phyloP scores from a whole-genome alignment of 140 eudicot genomes.

The Anethum foeniculum region DNA sequence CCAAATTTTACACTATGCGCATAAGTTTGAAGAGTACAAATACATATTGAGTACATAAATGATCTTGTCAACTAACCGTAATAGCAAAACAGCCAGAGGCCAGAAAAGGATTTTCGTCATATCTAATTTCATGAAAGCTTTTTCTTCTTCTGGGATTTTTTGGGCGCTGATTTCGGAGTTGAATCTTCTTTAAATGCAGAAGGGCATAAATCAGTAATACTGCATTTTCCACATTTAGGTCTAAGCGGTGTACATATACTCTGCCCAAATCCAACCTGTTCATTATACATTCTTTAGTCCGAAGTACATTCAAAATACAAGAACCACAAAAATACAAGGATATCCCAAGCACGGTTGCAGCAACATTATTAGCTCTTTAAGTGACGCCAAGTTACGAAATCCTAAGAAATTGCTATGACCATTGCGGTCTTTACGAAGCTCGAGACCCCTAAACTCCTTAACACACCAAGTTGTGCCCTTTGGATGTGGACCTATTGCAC shows the following conservation, averaged over 20 bases:
- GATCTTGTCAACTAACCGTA: not conserved
- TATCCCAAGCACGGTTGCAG: not conserved
- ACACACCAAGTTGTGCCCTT: not conserved
- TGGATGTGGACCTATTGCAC: not conserved
- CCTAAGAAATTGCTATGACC: not conserved
- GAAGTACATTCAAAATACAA: not conserved
- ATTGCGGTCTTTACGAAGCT: not conserved
- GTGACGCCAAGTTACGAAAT: not conserved
- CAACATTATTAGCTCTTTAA: not conserved
- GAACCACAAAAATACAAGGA: not conserved
- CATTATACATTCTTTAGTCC: not conserved
- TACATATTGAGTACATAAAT: not conserved
- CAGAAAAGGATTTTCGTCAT: not conserved
- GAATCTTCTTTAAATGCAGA: conserved; percentile 65
- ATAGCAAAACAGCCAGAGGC: not conserved
- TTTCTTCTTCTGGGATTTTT: conserved; percentile 27
- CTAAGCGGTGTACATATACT: conserved; percentile 81
- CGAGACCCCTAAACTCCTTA: not conserved
- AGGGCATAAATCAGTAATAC: conserved; percentile 54
- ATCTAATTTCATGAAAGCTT: not conserved
- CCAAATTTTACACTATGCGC: not conserved
- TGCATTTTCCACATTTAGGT: conserved; percentile 63
- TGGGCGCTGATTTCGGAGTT: conserved; percentile 36
- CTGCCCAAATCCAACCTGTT: conserved; percentile 88
- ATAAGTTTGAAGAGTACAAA: not conserved